A percentile compares a stretch with the other conserved stretches of the same genome.
Evolutionary conservation across 1,284 basidiomycete species (phyloP).

Genomic region (Schizopora paradoxa): DNA sequence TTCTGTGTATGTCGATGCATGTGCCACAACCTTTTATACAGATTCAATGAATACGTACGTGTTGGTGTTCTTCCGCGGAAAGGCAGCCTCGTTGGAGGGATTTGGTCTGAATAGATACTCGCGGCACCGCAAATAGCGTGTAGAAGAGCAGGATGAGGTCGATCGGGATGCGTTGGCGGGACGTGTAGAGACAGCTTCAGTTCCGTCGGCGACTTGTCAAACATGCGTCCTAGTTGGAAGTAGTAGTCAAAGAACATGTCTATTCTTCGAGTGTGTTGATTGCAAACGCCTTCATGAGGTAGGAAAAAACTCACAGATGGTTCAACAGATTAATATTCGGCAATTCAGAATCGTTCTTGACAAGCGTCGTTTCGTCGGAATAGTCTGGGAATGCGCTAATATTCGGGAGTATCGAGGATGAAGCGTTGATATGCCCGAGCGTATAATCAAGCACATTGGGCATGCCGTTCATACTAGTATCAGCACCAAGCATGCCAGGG

Average conservation of each 20-base stretch:
- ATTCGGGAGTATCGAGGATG: too few relatives aligned
- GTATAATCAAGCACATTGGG: too few relatives aligned
- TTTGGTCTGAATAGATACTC: slow-evolving; percentile 55
- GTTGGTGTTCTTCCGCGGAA: slow-evolving; percentile 41
- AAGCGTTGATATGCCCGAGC: too few relatives aligned
- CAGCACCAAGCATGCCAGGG: too few relatives aligned
- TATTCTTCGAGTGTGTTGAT: slow-evolving; percentile 36
- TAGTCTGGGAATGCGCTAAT: too few relatives aligned
- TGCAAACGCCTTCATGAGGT: slow-evolving; percentile 13
- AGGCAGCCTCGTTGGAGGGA: slow-evolving; percentile 46
- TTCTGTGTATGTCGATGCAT: slow-evolving; percentile 48
- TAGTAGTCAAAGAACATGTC: slow-evolving; percentile 69
- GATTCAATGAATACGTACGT: slow-evolving; percentile 31
- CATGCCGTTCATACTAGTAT: too few relatives aligned
- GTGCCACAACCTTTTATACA: background rate
- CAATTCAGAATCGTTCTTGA: too few relatives aligned
- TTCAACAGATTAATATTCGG: slow-evolving; percentile 53
- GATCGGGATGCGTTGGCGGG: slow-evolving; percentile 59
- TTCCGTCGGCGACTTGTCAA: slow-evolving; percentile 54
- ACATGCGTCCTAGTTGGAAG: slow-evolving; percentile 57
- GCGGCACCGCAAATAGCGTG: slow-evolving; percentile 75
- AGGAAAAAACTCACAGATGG: slow-evolving; percentile 51
- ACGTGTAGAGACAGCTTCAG: slow-evolving; percentile 59
- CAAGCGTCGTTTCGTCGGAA: too few relatives aligned
- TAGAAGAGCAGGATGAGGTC: slow-evolving; percentile 52